phyloP scores from a whole-genome alignment of 345 rosid species.

The Stellera chamaejasme region DNA sequence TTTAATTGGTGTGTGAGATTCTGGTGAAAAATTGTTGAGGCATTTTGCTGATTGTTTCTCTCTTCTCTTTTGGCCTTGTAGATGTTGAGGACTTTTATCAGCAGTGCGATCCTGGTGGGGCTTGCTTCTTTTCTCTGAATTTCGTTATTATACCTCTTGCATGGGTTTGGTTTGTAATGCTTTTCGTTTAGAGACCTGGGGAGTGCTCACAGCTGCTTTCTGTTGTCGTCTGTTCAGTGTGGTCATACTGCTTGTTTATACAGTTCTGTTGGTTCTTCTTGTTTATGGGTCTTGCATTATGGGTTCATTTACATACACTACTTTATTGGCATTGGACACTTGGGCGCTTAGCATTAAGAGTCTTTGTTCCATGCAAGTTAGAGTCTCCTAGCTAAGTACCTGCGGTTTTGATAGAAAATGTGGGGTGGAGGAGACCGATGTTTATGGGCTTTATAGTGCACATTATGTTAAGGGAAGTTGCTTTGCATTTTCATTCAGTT shows the following conservation, averaged over 20 bases:
- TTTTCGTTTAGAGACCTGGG: not conserved
- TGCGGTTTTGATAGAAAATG: no score
- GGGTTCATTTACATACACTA: no score
- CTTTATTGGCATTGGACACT: no score
- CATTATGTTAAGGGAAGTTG: no score
- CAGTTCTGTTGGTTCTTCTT: no score
- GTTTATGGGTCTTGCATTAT: no score
- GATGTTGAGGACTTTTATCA: slow-evolving; percentile 54
- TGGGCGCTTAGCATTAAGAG: no score
- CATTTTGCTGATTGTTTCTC: slow-evolving; percentile 8
- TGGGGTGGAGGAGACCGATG: no score
- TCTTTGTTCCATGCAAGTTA: no score
- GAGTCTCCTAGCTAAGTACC: no score
- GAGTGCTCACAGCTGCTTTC: not conserved
- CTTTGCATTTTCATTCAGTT: no score
- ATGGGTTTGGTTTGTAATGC: not conserved
- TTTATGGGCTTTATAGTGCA: no score
- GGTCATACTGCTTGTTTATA: not conserved
- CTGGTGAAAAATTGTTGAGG: not conserved
- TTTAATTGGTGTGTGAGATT: not conserved
- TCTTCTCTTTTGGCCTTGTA: slow-evolving; percentile 22
- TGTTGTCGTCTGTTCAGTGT: not conserved
- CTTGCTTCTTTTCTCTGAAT: slow-evolving; percentile 8
- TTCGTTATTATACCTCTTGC: not conserved
- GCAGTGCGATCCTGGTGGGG: slow-evolving; percentile 71